Conservation (phyloP, 495 filamentous ascomycete species). For the Amphirosellinia nigrospora region DNA sequence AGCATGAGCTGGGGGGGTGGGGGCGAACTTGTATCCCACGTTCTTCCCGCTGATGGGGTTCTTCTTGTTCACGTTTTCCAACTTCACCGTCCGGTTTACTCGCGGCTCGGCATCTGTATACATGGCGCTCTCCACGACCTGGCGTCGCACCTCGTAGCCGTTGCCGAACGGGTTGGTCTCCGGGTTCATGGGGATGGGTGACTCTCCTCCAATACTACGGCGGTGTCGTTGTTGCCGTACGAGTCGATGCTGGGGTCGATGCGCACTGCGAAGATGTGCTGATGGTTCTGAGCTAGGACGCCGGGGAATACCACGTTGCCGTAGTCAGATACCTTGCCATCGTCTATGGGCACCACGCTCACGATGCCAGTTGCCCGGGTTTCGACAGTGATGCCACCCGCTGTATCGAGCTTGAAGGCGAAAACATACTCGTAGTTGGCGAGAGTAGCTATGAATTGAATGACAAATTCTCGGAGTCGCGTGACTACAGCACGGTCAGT, state of each 20-base stretch:
- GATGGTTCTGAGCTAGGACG: slow-evolving; percentile 75
- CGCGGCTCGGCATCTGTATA: slow-evolving; percentile 67
- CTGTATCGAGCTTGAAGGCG: slow-evolving; percentile 84
- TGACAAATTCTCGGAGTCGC: slow-evolving; percentile 71
- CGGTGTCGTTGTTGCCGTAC: slow-evolving; percentile 74
- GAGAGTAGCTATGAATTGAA: slow-evolving; percentile 80
- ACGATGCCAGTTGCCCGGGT: slow-evolving; percentile 86
- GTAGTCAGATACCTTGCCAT: slow-evolving; percentile 70
- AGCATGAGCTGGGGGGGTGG: slow-evolving; percentile 83
- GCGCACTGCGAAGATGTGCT: slow-evolving; percentile 90
- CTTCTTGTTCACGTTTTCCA: slow-evolving; percentile 69
- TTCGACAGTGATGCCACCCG: slow-evolving; percentile 80
- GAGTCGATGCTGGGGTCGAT: slow-evolving; percentile 85
- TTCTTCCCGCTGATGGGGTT: slow-evolving; percentile 79
- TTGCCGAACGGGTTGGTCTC: slow-evolving; percentile 80
- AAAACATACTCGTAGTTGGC: slow-evolving; percentile 88
- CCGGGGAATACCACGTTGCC: slow-evolving; percentile 89
- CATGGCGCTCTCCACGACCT: slow-evolving; percentile 59
- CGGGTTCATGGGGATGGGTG: slow-evolving; percentile 50
- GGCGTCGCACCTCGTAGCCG: slow-evolving; percentile 65
- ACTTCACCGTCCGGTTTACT: slow-evolving; percentile 77
- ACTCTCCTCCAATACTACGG: slow-evolving; percentile 72
- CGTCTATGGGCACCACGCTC: slow-evolving; percentile 77
- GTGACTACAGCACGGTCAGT: slow-evolving; percentile 70
- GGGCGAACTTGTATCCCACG: slow-evolving; percentile 78